Evolutionary conservation across 2,329 filamentous ascomycete species (phyloP), one percentile per base, ranked within the genome.

Genomic region (Paradendryphiella salina): DNA sequence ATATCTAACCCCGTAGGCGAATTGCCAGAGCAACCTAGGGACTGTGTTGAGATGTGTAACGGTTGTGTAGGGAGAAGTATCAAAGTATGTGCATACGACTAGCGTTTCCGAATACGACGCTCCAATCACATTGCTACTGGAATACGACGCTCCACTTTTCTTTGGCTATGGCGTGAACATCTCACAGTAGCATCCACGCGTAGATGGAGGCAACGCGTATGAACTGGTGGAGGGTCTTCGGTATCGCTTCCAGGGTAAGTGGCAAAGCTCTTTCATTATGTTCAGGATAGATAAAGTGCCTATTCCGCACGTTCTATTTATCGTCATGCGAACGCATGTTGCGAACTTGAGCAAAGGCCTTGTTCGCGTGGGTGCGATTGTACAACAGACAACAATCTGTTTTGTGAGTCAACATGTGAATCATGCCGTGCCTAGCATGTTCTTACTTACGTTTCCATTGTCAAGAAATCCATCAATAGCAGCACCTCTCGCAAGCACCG

Each of bases 401-500:
- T 10, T 26, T 20, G 20, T 43, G 20, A 28, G 38, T 48, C 26
- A 45, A 29, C 18, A 7, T n/a, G 33, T 39, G 26, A 32, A n/a
- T 42, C 17, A 9, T 39, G 4, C 21, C 28, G 18, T 17, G 13
- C 26, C 23, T 5, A 26, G 7, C 23, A 26, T 36, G 15, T 32
- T 26, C 33, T 9, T 26, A 50, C 46, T 46, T 44, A 46, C 42
- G 13, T 34, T 8, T n/a, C 9, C 15, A 40, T 23, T 13, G 9
- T 26, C 17, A 5, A 4, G 39, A 14, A 32, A 41, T 17, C 18
- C 34, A 20, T 34, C 31, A 32, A 38, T 13, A 8, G 32, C 20
- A 46, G 31, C 29, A 33, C 8, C 31, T 32, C 26, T 53, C 50
- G 50, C 46, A 56, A 54, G 46, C 46, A 44, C 50, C 23, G 28